Evolutionary conservation across 169 alveolate genomes (phyloP).

Genomic region (Perkinsus chesapeaki): DNA sequence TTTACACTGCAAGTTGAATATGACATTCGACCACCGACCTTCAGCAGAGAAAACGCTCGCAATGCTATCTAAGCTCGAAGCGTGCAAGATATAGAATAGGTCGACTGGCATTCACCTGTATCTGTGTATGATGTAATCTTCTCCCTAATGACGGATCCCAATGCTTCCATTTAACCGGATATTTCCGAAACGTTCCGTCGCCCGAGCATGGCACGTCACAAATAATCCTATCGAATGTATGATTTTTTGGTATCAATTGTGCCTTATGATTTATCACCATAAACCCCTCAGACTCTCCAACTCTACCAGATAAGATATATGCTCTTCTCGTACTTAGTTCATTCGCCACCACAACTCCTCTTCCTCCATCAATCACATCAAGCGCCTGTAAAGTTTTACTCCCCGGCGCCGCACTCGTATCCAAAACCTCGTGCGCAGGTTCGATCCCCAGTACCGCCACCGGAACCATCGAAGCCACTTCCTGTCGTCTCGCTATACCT

Average conservation of each 20-base stretch:
- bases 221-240: constrained; percentile 66
- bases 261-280: constrained; percentile 12
- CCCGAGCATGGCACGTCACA: constrained; percentile 95
- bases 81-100: not conserved
- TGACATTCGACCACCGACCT: constrained; percentile 78
- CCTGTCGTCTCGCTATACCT: constrained; percentile 8
- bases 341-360: constrained; percentile 81
- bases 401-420: constrained; percentile 87
- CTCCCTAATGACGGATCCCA: constrained; percentile 73
- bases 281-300: not conserved
- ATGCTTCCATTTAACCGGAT: constrained; percentile 71
- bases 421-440: constrained; percentile 46
- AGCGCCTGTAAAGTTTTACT: constrained; percentile 64
- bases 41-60: constrained; percentile 68
- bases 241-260: not conserved
- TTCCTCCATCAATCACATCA: constrained; percentile 44
- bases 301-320: constrained; percentile 47
- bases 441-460: not conserved
- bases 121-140: constrained; percentile 63
- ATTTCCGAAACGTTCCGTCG: constrained; percentile 89
- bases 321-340: constrained; percentile 87
- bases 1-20: constrained; percentile 87
- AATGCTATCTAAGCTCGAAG: constrained; percentile 33
- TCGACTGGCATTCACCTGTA: constrained; percentile 1
- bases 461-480: constrained; percentile 7